Base-by-base conservation (phyloP, 1,139 yeast species). In the Yarrowia galli region DNA sequence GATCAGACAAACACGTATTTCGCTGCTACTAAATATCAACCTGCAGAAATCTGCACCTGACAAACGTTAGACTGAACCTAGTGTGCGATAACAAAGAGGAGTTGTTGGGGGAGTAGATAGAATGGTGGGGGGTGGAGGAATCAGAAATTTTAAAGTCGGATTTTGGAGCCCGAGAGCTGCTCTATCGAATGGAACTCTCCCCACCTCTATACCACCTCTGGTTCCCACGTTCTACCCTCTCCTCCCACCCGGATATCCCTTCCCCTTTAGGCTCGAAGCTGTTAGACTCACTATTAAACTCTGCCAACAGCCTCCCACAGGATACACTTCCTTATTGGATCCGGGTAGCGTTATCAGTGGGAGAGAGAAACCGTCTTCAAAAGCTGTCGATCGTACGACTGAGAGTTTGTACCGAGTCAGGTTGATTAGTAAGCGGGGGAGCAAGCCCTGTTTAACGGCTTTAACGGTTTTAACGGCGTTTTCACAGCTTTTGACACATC, bases 231-330 rank as follows among this genome's bases (percentile, higher is more conserved):
- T 8, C 32, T 8, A 23, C 23, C 5, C n/a, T 25, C 25, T 5
- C 38, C 22, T 6, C 15, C 28, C 10, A 1, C 20, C 28, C 64
- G 64, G 64, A 4, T 58, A 58, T 22, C 42, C 49, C 51, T 58
- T 58, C 64, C 64, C 42, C 38, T 43, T 58, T 58, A 43, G 64
- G 64, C 64, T 58, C 64, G 64, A 43, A 58, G 64, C 32, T 32
- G 64, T 43, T 58, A 58, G 51, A 43, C 64, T 58, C 51, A 9
- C 42, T 58, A 32, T 20, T 43, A 58, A 58, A 58, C 64, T 58
- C 51, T 58, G 48, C 61, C 61, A 25, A 25, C 20, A 15, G 16
- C 20, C 2, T 6, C 16, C 35, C 45, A n/a, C 58, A 25, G 61
- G 61, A 38, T 40, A 40, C 61, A 54, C 48, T 54, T 54, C 60